A percentile compares a stretch with the other conserved stretches of the same genome.
phyloP scores from a whole-genome alignment of 495 filamentous ascomycete genomes.

The Penicillium lividum region DNA sequence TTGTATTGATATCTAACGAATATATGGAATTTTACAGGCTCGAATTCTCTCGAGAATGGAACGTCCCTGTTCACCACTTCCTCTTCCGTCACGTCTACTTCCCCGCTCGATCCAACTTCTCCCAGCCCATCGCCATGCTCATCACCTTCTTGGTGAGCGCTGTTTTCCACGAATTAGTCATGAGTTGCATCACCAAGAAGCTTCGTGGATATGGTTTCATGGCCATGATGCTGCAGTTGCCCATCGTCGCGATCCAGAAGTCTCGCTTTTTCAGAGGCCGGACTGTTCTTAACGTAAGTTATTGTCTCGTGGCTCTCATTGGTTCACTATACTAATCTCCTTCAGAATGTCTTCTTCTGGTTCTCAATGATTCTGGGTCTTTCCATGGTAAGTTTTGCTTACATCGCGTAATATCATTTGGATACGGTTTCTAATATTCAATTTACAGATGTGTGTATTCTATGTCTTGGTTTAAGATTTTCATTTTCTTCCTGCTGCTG shows the following conservation, averaged over 20 bases:
- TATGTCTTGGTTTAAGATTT: conserved; percentile 53
- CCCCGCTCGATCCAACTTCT: conserved; percentile 71
- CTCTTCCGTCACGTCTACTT: conserved; percentile 92
- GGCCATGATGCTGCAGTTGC: conserved; percentile 94
- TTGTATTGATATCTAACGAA: background rate
- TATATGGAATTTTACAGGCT: conserved; percentile 54
- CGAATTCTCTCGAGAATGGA: conserved; percentile 97
- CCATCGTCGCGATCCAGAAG: conserved; percentile 88
- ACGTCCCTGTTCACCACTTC: conserved; percentile 97
- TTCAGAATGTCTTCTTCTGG: conserved; percentile 87
- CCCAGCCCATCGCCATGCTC: conserved; percentile 75
- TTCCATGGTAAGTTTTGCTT: conserved; percentile 64
- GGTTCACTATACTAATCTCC: background rate
- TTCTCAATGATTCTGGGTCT: conserved; percentile 90
- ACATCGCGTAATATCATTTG: background rate
- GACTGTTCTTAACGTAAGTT: conserved; percentile 69
- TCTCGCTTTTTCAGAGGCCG: conserved; percentile 71
- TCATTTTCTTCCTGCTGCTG: background rate
- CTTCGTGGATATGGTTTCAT: conserved; percentile 90
- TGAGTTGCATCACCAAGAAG: conserved; percentile 98
- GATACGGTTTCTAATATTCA: conserved; percentile 8
- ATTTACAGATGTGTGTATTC: conserved; percentile 53
- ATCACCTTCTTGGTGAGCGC: conserved; percentile 92
- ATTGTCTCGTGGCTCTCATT: background rate
- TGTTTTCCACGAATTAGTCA: conserved; percentile 89